Conservation (phyloP, 257 asterid genomes). For the Craterostigma plantagineum region DNA sequence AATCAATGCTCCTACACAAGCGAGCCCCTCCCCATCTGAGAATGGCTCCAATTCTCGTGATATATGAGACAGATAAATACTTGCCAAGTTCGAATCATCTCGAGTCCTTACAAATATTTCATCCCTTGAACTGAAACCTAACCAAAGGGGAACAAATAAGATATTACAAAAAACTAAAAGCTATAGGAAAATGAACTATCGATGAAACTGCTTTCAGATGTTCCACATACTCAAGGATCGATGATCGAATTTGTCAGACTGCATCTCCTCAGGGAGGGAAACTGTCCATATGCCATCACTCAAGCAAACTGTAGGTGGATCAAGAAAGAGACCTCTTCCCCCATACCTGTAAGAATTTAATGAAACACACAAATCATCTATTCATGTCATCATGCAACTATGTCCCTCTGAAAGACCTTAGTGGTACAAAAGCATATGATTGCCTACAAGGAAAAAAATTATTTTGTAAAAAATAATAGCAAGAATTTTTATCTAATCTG, state of each 20-base stretch:
- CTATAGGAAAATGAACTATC: too few species aligned
- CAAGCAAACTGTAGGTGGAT: slow-evolving; percentile 79
- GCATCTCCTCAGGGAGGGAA: slow-evolving; percentile 49
- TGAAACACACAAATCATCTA: too few species aligned
- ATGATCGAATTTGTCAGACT: slow-evolving; percentile 15
- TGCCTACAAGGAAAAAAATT: too few species aligned
- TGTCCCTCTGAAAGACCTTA: too few species aligned
- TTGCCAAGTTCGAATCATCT: slow-evolving; percentile 44
- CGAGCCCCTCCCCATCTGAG: slow-evolving; percentile 18
- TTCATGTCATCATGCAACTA: too few species aligned
- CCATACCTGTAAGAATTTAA: slow-evolving; percentile 52
- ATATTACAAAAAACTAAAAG: slow-evolving; percentile 6
- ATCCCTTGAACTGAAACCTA: slow-evolving; percentile 63
- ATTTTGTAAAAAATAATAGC: too few species aligned
- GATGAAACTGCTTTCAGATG: too few species aligned
- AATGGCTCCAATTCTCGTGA: slow-evolving; percentile 23
- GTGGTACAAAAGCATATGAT: too few species aligned
- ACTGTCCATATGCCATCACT: slow-evolving; percentile 54
- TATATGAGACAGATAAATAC: slow-evolving; percentile 35
- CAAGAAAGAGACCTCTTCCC: slow-evolving; percentile 84
- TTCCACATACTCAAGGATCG: slow-evolving; percentile 39
- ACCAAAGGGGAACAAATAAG: slow-evolving; percentile 10
- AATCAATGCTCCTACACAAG: slow-evolving; percentile 69
- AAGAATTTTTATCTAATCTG: too few species aligned
- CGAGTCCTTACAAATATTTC: slow-evolving; percentile 50